Conservation (phyloP, 2,329 filamentous ascomycete genomes). For the Colletotrichum graminicola region DNA sequence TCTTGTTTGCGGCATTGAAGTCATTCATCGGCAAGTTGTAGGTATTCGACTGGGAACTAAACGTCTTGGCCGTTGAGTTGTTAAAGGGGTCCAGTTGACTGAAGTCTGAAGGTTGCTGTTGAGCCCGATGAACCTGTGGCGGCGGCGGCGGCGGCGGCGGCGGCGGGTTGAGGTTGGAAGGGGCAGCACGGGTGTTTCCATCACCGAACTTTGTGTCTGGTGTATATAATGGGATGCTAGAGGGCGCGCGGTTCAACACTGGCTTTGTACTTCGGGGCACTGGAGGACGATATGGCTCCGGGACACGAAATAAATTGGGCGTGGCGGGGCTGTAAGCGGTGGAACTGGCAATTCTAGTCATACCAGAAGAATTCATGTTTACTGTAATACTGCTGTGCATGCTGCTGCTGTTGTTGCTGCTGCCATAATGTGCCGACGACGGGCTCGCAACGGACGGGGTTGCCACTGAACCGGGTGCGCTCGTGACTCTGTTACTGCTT, state of each 20-base stretch:
- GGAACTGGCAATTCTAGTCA: slow-evolving; percentile 49
- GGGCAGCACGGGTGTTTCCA: slow-evolving; percentile 24
- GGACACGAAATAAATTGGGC: slow-evolving; percentile 35
- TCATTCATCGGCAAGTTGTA: slow-evolving; percentile 11
- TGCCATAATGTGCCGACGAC: slow-evolving; percentile 49
- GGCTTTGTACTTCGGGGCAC: slow-evolving; percentile 56
- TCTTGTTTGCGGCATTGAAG: slow-evolving; percentile 22
- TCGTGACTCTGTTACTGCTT: slow-evolving; percentile 47
- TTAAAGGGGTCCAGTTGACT: slow-evolving; percentile 17
- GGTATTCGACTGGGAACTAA: slow-evolving; percentile 6
- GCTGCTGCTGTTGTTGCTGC: slow-evolving; percentile 43
- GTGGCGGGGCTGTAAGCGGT: slow-evolving; percentile 47
- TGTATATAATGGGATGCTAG: slow-evolving; percentile 41
- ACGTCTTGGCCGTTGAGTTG: slow-evolving; percentile 9
- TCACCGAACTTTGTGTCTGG: slow-evolving; percentile 39
- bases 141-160: neutral
- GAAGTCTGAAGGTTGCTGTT: slow-evolving; percentile 13
- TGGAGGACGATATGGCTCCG: slow-evolving; percentile 47
- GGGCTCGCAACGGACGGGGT: slow-evolving; percentile 43
- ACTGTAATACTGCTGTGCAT: slow-evolving; percentile 46
- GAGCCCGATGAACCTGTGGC: slow-evolving; percentile 23
- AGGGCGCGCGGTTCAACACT: slow-evolving; percentile 45
- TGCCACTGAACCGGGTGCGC: slow-evolving; percentile 45
- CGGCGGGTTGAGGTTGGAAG: slow-evolving; percentile 18
- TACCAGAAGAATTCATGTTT: slow-evolving; percentile 41